phyloP scores from a whole-genome alignment of 179 eudicot species.

The Carnegiea gigantea region DNA sequence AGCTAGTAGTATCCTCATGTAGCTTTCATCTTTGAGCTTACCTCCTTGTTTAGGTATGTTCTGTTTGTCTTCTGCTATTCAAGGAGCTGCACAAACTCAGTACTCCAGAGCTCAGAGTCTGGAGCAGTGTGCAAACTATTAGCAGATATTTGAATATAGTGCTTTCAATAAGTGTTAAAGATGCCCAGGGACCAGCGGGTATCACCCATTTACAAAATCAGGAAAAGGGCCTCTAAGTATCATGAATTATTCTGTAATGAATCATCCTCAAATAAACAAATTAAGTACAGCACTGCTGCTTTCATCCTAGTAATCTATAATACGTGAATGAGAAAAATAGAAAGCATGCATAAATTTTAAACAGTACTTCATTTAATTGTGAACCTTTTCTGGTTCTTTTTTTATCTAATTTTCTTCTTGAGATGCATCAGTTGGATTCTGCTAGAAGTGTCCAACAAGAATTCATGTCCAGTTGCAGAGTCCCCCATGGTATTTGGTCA shows the following conservation, averaged over 20 bases:
- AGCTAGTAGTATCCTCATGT: slow-evolving; percentile 52
- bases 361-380: neutral
- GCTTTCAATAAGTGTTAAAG: neutral
- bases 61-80: slow-evolving; percentile 11
- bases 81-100: neutral
- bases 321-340: too few species aligned
- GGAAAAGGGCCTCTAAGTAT: neutral
- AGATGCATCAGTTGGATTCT: neutral
- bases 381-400: neutral
- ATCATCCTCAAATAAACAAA: neutral
- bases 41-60: neutral
- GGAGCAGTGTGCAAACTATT: neutral
- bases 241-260: neutral
- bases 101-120: neutral
- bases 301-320: neutral
- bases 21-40: neutral
- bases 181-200: neutral
- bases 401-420: neutral
- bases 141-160: neutral
- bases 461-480: neutral
- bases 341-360: neutral
- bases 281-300: neutral
- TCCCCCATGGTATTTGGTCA: neutral
- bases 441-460: neutral
- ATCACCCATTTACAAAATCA: neutral